phyloP scores from a whole-genome alignment of 352 stramenopile genomes.

The Phytophthora chlamydospora region DNA sequence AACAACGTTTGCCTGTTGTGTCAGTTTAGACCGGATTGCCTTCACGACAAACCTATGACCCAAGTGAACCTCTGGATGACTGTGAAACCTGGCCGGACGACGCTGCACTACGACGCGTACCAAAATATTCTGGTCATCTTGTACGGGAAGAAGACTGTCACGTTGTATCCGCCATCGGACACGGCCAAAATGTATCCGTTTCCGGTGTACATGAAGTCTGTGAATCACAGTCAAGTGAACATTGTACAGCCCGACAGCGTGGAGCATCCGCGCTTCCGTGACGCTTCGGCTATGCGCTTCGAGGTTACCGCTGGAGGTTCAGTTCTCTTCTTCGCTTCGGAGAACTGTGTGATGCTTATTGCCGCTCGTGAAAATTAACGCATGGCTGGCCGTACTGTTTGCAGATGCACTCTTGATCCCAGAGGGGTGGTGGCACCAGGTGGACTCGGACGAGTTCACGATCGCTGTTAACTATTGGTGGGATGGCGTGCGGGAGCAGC shows the following conservation, averaged over 20 bases:
- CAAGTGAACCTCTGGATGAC: constrained; percentile 90
- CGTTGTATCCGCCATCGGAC: constrained; percentile 70
- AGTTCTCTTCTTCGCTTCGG: constrained; percentile 1
- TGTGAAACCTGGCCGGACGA: constrained; percentile 58
- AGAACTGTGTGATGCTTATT: no score
- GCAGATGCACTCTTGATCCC: constrained; percentile 81
- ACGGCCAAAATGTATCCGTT: constrained; percentile 58
- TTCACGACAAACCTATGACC: constrained; percentile 48
- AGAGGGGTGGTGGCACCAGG: constrained; percentile 89
- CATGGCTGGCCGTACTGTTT: not conserved
- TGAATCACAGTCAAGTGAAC: constrained; percentile 80
- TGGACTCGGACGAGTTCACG: constrained; percentile 75
- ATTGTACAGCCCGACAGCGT: constrained; percentile 45
- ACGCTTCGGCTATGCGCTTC: constrained; percentile 36
- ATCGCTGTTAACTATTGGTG: constrained; percentile 89
- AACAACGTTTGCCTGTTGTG: constrained; percentile 8
- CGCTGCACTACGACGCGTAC: constrained; percentile 86
- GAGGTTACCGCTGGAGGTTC: constrained; percentile 59
- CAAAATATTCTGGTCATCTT: constrained; percentile 80
- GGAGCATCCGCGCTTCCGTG: constrained; percentile 38
- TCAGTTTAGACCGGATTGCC: constrained; percentile 43
- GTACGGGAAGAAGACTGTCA: constrained; percentile 71
- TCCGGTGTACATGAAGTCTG: constrained; percentile 71
- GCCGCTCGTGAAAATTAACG: constrained; percentile 7
- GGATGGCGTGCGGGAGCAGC: constrained; percentile 60